phyloP scores from a whole-genome alignment of 2,329 filamentous ascomycete genomes.

The Diaporthe humulicola region DNA sequence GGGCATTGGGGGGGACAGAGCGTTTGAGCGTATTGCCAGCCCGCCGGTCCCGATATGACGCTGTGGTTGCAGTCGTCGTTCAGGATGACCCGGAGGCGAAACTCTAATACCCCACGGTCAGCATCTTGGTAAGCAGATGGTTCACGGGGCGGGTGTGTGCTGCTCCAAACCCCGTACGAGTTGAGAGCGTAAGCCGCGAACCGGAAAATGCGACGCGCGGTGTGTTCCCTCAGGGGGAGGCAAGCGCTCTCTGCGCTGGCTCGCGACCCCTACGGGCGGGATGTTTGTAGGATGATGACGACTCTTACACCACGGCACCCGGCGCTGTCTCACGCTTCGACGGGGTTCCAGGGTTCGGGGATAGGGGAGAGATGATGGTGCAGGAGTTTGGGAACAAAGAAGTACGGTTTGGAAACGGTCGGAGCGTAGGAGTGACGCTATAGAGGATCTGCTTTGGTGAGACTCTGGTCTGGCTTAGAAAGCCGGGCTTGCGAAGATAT shows the following conservation, averaged over 20 bases:
- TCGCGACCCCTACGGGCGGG: background rate
- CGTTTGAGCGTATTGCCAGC: too few species aligned
- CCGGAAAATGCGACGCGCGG: background rate
- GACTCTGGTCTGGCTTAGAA: background rate
- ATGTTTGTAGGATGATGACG: background rate
- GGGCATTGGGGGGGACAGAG: background rate
- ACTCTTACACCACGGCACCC: background rate
- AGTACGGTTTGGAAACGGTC: background rate
- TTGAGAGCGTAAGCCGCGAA: constrained; percentile 1
- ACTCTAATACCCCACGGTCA: background rate
- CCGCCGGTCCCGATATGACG: too few species aligned
- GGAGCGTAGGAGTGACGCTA: background rate
- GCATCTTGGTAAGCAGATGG: background rate
- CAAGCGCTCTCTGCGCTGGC: background rate
- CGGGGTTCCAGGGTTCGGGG: background rate
- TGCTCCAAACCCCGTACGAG: background rate
- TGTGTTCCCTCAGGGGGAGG: background rate
- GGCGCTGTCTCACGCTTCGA: background rate
- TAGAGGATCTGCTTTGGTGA: background rate
- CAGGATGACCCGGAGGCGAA: background rate
- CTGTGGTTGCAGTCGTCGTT: too few species aligned
- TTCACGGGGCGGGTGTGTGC: background rate
- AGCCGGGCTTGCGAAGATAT: background rate
- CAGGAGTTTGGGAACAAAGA: background rate
- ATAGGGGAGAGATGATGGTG: too few species aligned